Conservation (phyloP, 78 protist species). For the Dictyostelium intermedium region DNA sequence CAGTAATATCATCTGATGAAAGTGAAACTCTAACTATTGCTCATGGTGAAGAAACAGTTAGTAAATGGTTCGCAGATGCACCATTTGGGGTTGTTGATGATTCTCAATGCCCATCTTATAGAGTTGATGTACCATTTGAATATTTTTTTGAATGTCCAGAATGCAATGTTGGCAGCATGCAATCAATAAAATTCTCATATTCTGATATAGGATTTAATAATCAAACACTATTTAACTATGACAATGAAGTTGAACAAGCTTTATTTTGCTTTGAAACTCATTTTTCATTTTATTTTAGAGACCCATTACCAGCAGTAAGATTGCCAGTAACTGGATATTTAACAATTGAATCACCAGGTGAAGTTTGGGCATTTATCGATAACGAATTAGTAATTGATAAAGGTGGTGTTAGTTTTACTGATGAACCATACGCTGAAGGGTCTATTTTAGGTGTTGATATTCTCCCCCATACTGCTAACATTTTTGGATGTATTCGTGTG, state of each 20-base stretch:
- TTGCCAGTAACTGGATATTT: background rate
- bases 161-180: background rate
- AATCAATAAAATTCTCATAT: background rate
- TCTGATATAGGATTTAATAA: background rate
- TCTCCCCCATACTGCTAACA: background rate
- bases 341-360: background rate
- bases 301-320: background rate
- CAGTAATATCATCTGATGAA: background rate
- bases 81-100: background rate
- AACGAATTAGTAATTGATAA: background rate
- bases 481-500: background rate
- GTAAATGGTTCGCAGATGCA: background rate
- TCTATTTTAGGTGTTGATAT: background rate
- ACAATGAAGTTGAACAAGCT: background rate
- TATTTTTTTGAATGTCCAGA: background rate
- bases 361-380: background rate
- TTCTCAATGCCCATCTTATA: background rate
- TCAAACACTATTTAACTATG: background rate
- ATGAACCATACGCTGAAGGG: background rate
- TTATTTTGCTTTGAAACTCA: conserved; percentile 1
- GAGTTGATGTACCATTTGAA: background rate
- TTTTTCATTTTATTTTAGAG: background rate
- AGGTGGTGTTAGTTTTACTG: background rate
- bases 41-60: background rate
- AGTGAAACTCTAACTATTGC: background rate